Percentiles rank a stretch among this genome's conserved stretches.
Evolutionary conservation across 1,284 basidiomycete species (phyloP).

Genomic region (Cryptococcus floricola): DNA sequence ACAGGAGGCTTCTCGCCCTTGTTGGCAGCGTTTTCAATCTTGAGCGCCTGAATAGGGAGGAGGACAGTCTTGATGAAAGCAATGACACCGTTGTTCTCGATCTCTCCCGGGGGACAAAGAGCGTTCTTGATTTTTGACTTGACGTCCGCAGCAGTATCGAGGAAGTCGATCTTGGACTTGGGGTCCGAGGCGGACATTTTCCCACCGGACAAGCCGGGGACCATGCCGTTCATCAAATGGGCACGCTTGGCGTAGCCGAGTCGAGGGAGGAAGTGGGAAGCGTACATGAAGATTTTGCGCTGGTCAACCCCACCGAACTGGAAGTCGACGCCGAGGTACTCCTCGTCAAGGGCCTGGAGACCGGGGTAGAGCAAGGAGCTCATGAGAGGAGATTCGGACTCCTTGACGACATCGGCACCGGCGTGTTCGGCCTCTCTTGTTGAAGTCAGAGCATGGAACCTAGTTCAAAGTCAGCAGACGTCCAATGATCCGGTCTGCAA

Average conservation of each 20-base stretch:
- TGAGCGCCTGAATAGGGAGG: constrained; percentile 78
- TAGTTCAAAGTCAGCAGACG: not conserved
- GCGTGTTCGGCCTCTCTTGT: constrained; percentile 96
- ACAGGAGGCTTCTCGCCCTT: constrained; percentile 34
- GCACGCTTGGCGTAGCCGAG: constrained; percentile 93
- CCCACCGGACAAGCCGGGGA: constrained; percentile 86
- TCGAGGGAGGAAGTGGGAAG: constrained; percentile 88
- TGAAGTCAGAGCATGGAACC: constrained; percentile 79
- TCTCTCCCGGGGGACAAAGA: constrained; percentile 91
- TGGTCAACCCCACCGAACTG: constrained; percentile 99
- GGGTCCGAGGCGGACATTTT: constrained; percentile 99
- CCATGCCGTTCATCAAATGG: constrained; percentile 98
- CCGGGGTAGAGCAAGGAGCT: constrained; percentile 94
- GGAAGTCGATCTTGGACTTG: constrained; percentile 96
- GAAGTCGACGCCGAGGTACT: constrained; percentile 93
- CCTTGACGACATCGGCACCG: constrained; percentile 99
- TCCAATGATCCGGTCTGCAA: not conserved
- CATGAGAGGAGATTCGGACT: constrained; percentile 85
- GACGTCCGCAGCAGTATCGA: constrained; percentile 78
- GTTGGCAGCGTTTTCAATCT: constrained; percentile 55
- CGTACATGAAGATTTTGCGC: constrained; percentile 99
- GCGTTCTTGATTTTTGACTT: constrained; percentile 88
- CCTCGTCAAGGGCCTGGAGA: constrained; percentile 93
- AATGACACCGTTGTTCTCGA: constrained; percentile 84
- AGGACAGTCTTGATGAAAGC: constrained; percentile 84